Evolutionary conservation across 176 grass and related monocot species (phyloP).

Genomic region (Cenchrus americanus): DNA sequence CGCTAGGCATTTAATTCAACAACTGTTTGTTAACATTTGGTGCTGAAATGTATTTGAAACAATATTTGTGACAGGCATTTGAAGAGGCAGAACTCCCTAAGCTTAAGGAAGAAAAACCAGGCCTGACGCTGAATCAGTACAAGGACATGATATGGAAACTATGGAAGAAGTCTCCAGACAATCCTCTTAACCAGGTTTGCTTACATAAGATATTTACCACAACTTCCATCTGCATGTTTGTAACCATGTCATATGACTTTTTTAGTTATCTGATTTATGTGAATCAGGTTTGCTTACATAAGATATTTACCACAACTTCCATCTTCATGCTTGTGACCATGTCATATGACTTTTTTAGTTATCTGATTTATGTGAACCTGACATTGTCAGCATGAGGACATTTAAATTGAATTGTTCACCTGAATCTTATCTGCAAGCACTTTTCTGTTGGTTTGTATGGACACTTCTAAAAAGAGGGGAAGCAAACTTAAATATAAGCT

Average conservation of each 20-base stretch:
- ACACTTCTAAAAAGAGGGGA: neutral
- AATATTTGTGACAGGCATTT: slow-evolving; percentile 63
- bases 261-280: neutral
- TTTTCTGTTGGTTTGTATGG: neutral
- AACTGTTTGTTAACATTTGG: neutral
- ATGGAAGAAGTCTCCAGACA: slow-evolving; percentile 99
- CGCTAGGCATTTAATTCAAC: neutral
- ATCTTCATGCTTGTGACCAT: no score
- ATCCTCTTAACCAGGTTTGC: slow-evolving; percentile 93
- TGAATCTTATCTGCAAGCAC: neutral
- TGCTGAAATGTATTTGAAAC: slow-evolving; percentile 7
- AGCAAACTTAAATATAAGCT: neutral
- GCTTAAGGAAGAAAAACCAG: slow-evolving; percentile 98
- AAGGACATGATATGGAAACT: slow-evolving; percentile 99
- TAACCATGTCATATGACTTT: neutral
- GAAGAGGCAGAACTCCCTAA: slow-evolving; percentile 95
- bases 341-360: neutral
- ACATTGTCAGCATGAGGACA: neutral
- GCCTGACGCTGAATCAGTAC: slow-evolving; percentile 84
- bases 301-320: neutral
- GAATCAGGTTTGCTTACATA: slow-evolving; percentile 70
- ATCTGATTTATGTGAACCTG: neutral
- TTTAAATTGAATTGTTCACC: neutral
- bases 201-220: slow-evolving; percentile 15
- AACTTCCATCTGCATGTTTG: neutral